phyloP scores from a whole-genome alignment of 2,329 filamentous ascomycete genomes.

The Helotiales sp. region DNA sequence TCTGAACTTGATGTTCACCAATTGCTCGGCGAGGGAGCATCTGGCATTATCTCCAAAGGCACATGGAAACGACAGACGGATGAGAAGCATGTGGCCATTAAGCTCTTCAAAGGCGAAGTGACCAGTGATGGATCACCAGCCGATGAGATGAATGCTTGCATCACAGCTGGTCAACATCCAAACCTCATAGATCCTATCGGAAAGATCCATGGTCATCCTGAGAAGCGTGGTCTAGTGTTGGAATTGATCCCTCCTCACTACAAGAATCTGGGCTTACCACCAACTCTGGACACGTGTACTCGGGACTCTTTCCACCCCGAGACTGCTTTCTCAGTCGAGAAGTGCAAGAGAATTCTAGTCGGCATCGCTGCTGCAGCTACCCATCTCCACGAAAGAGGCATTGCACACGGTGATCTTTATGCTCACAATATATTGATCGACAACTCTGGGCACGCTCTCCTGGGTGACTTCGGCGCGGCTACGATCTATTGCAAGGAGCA shows the following conservation, averaged over 20 bases:
- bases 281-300: conserved; percentile 47
- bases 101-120: conserved; percentile 48
- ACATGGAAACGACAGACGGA: conserved; percentile 35
- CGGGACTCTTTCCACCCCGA: conserved; percentile 42
- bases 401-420: conserved; percentile 49
- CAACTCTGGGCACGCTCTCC: conserved; percentile 42
- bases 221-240: conserved; percentile 45
- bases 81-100: conserved; percentile 45
- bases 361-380: conserved; percentile 43
- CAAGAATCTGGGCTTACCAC: conserved; percentile 44
- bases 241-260: conserved; percentile 47
- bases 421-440: conserved; percentile 48
- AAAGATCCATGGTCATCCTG: conserved; percentile 42
- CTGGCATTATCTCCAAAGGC: conserved; percentile 46
- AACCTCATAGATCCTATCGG: conserved; percentile 48
- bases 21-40: conserved; percentile 46
- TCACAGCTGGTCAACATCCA: conserved; percentile 46
- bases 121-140: conserved; percentile 48
- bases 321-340: conserved; percentile 32
- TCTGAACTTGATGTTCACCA: conserved; percentile 41
- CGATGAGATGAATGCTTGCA: conserved; percentile 50
- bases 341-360: conserved; percentile 39
- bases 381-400: conserved; percentile 45
- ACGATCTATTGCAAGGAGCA: conserved; percentile 42
- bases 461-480: conserved; percentile 50